Evolutionary conservation across 768 basidiomycete species (phyloP), one percentile per base, ranked within the genome.

Genomic region (Pleurotus ostreatus): DNA sequence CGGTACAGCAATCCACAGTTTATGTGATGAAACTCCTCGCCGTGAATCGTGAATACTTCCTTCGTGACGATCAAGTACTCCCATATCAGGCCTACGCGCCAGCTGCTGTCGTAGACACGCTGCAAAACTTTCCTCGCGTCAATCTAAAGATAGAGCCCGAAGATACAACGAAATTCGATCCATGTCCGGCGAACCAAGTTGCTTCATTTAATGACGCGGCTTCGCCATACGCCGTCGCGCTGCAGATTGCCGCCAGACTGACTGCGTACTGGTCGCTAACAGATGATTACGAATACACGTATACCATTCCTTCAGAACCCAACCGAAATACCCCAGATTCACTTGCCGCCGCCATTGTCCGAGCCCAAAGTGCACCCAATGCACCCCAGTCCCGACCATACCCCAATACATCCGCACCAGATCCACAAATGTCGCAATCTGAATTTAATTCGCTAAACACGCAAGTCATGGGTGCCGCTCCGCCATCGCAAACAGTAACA

Each of bases 31-130:
- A 84, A 62, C 72, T 93, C 12, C 74, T 92, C 16, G 86, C 78
- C 23, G 74, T 87, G 34, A 73, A 76, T 2, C 75, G 75, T 55
- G 70, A 77, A 7, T 74, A 76, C 54, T 65, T 74, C 57, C 69
- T 84, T 37, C 70, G 74, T 5, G 89, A 86, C 59, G 71, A 77
- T 13, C 74, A 78, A 54, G 79, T 91, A 3, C 74, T 93, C 4
- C 91, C 91, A 23, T 92, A 92, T 63, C 87, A 87, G 63, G 85
- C 86, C 2, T 78, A 89, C 58, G 71, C 77, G 4, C 84, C 84
- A 5, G 67, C 75, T 4, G 75, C 75, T 0, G 74, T 90, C 37
- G 74, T 89, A 13, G 62, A 70, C 2, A 73, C 75, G 22, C 72
- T 90, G 52, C 71, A 74, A 55, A 65, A 67, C 1, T 74, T 79